Base-by-base conservation (phyloP, 2,329 filamentous ascomycete genomes). In the Trichoderma cornu-damae region DNA sequence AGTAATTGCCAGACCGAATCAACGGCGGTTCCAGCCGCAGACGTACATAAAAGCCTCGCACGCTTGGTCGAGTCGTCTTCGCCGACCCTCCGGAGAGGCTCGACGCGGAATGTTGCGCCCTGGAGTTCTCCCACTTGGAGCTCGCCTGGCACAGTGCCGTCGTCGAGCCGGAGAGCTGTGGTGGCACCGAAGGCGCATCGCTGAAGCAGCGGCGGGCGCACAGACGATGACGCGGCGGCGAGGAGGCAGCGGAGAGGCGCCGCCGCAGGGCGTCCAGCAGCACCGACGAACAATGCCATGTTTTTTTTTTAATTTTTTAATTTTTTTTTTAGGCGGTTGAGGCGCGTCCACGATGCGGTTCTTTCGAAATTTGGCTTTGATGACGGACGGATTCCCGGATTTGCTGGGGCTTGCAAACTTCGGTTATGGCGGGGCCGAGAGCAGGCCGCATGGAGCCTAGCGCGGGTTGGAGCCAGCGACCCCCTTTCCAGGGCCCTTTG, bases 31-130 rank as follows among this genome's bases (percentile, higher is more conserved):
- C 9, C 7, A 62, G 35, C 42, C 16, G 32, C 26, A 34, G 26
- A 55, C 86, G 30, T 72, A 84, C 81, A 84, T 22, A 85, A 79
- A 69, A 99, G 83, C 63, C 94, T 85, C 38, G 94, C 92, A 65
- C 93, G 85, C 84, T 88, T 96, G 34, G 93, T 99, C 65, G 83
- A 80, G 46, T 82, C 77, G 75, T 94, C 89, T 74, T 99, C 94
- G 66, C 91, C 91, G 7, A 81, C 82, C 50, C 94, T 83, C 60
- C 88, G 84, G 64, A 97, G 74, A n/a, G 94, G 94, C 79, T 96
- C 90, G 67, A 97, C 86, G 71, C 84, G 88, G 76, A 97, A 96
- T 59, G 83, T 82, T 61, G 87, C 89, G 63, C 90, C 90, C 70
- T 95, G 85, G 68, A 96, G 84, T 78, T 96, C 90, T 68, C 90